phyloP scores from a whole-genome alignment of 495 filamentous ascomycete genomes.

The Elasticomyces elasticus region DNA sequence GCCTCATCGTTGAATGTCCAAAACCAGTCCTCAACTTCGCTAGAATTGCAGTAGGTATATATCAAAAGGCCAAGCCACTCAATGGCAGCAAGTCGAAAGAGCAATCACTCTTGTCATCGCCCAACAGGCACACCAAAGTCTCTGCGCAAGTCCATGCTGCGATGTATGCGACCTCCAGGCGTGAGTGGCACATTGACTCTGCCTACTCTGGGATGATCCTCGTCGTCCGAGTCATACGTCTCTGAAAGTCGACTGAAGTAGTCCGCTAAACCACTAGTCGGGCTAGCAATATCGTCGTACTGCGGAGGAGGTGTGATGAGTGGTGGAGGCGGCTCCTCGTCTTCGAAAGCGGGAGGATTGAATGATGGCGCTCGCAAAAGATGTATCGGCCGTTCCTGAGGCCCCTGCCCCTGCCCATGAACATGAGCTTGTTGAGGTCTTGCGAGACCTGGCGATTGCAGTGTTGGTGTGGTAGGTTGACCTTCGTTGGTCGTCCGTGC shows the following conservation, averaged over 20 bases:
- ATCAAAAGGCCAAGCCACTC: too few species aligned
- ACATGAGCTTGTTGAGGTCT: constrained; percentile 32
- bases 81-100: too few species aligned
- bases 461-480: constrained; percentile 4
- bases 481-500: constrained; percentile 8
- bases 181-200: constrained; percentile 59
- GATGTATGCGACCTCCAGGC: constrained; percentile 55
- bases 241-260: constrained; percentile 71
- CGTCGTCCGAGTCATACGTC: constrained; percentile 46
- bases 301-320: constrained; percentile 77
- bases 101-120: not conserved
- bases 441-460: constrained; percentile 32
- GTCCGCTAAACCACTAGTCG: constrained; percentile 67
- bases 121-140: constrained; percentile 31
- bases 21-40: too few species aligned
- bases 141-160: constrained; percentile 52
- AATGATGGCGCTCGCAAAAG: constrained; percentile 78
- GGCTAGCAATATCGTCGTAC: constrained; percentile 75
- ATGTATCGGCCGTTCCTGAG: constrained; percentile 73
- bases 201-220: constrained; percentile 37
- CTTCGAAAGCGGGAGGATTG: constrained; percentile 85
- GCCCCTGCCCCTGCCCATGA: constrained; percentile 13
- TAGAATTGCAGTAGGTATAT: too few species aligned
- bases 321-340: constrained; percentile 74
- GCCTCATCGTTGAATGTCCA: too few species aligned